A percentile compares a stretch with the other conserved stretches of the same genome.
Conservation (phyloP, 768 basidiomycete genomes). For the Hygrophorus pudorinus region DNA sequence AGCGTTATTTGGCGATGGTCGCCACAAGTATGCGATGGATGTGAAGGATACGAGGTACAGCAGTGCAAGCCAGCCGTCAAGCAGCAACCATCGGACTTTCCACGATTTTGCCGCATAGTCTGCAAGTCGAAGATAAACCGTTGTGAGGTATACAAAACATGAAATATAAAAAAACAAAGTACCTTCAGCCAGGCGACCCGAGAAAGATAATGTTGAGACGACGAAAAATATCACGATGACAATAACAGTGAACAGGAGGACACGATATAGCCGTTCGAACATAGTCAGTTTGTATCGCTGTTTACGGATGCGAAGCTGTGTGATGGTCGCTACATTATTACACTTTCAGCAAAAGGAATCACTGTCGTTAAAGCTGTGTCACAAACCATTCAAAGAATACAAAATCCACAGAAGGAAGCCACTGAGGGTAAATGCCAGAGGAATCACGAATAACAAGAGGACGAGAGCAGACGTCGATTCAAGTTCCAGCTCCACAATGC, state of each 20-base stretch:
- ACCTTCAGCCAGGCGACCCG: conserved; percentile 88
- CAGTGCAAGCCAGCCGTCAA: conserved; percentile 90
- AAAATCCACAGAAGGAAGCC: conserved; percentile 95
- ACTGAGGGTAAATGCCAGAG: conserved; percentile 91
- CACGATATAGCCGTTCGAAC: conserved; percentile 81
- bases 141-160: not conserved
- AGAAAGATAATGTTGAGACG: conserved; percentile 85
- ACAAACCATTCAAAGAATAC: conserved; percentile 75
- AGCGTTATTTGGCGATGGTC: conserved; percentile 83
- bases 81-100: conserved; percentile 88
- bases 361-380: not conserved
- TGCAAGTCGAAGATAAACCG: not conserved
- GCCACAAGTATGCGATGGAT: conserved; percentile 84
- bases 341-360: conserved; percentile 3
- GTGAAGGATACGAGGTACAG: conserved; percentile 79
- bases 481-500: conserved; percentile 86
- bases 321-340: conserved; percentile 61
- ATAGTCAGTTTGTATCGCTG: conserved; percentile 80
- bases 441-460: conserved; percentile 85
- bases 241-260: conserved; percentile 73
- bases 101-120: conserved; percentile 81
- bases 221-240: conserved; percentile 87
- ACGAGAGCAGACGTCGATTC: conserved; percentile 83
- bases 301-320: conserved; percentile 76
- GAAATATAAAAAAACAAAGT: conserved; percentile 10